phyloP scores from a whole-genome alignment of 805 yeast species.

The Candida tallmaniae region DNA sequence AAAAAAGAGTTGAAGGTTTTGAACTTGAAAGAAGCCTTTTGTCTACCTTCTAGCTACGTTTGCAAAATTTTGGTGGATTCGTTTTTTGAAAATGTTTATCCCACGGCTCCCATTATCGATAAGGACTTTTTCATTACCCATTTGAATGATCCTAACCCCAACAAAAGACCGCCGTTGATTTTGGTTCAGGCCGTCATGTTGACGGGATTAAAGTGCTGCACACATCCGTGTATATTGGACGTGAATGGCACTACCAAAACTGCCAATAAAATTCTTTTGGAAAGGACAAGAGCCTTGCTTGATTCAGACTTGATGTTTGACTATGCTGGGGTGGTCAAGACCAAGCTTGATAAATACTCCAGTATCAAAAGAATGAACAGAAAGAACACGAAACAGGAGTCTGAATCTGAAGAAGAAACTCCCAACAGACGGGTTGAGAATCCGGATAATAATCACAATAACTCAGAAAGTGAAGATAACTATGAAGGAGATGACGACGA shows the following conservation, averaged over 20 bases:
- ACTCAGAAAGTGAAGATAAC: no score
- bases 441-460: no score
- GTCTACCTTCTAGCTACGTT: constrained; percentile 45
- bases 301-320: constrained; percentile 5
- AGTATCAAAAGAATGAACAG: no score
- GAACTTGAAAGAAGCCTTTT: constrained; percentile 63
- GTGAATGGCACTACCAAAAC: constrained; percentile 47
- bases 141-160: constrained; percentile 42
- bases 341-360: constrained; percentile 6
- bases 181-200: constrained; percentile 63
- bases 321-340: constrained; percentile 9
- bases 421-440: no score
- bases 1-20: constrained; percentile 59
- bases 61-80: constrained; percentile 53
- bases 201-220: constrained; percentile 63
- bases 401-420: no score
- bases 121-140: constrained; percentile 55
- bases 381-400: no score
- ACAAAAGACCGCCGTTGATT: constrained; percentile 61
- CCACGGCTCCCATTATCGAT: constrained; percentile 64
- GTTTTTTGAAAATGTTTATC: constrained; percentile 63
- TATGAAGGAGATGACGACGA: neutral
- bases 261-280: constrained; percentile 50
- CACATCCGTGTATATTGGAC: constrained; percentile 49
- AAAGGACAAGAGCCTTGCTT: constrained; percentile 65